Conservation (phyloP, 176 grass and related monocot genomes). For the Musa acuminata region DNA sequence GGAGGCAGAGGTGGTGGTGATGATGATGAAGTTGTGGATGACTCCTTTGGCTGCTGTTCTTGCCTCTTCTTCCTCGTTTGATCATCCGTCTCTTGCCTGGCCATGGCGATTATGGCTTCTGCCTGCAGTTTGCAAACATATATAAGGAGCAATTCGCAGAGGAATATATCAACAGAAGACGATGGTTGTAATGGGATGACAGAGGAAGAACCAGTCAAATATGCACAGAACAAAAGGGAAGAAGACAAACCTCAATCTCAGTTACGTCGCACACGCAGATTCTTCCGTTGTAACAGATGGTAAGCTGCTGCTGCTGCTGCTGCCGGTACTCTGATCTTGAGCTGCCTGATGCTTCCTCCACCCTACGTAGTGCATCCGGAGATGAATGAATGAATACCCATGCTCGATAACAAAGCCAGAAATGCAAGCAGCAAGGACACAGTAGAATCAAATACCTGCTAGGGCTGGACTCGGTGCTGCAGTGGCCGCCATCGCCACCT, state of each 20-base stretch:
- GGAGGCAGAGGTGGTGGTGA: background rate
- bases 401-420: too few relatives aligned
- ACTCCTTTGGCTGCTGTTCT: constrained; percentile 5
- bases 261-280: constrained; percentile 23
- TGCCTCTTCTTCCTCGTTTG: background rate
- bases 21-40: background rate
- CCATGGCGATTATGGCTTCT: constrained; percentile 28
- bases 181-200: background rate
- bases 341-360: too few relatives aligned
- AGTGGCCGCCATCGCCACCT: background rate
- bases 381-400: too few relatives aligned
- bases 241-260: constrained; percentile 21
- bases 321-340: background rate
- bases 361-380: too few relatives aligned
- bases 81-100: constrained; percentile 14
- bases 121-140: constrained; percentile 2
- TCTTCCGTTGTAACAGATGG: constrained; percentile 24
- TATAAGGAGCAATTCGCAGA: too few relatives aligned
- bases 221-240: background rate
- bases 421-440: too few relatives aligned
- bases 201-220: background rate
- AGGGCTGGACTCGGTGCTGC: too few relatives aligned
- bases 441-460: too few relatives aligned
- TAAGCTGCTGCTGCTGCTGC: constrained; percentile 17
- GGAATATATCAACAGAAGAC: background rate